A percentile compares a stretch with the other conserved stretches of the same genome.
Evolutionary conservation across 192 early-diverging fungal species (phyloP).

Genomic region (Gonapodya sp.): DNA sequence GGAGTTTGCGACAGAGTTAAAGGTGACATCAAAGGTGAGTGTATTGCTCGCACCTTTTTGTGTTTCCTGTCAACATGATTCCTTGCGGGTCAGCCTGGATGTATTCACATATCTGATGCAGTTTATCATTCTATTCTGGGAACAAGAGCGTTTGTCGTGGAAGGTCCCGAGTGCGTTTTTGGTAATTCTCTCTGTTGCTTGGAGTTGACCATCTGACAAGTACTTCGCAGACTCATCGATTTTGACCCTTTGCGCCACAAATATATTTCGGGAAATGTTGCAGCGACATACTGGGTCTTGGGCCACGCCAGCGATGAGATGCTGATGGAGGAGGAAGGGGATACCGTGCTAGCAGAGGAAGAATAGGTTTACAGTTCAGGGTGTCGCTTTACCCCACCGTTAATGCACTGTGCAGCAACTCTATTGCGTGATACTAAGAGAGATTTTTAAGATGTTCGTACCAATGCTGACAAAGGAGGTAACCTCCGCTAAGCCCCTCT

Average conservation of each 20-base stretch:
- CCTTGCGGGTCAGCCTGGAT: neutral
- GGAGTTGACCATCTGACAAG: neutral
- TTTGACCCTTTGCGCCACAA: neutral
- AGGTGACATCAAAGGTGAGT: neutral
- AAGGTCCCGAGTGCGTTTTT: neutral
- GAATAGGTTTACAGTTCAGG: too few species aligned
- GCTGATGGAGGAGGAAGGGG: neutral
- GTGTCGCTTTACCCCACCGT: too few species aligned
- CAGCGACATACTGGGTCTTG: neutral
- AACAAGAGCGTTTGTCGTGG: neutral
- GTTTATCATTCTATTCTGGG: neutral
- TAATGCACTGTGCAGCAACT: too few species aligned
- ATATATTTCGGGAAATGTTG: neutral
- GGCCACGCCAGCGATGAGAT: neutral
- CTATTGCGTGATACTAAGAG: too few species aligned
- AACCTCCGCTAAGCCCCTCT: too few species aligned
- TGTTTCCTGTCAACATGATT: neutral
- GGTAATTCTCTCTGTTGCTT: neutral
- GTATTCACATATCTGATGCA: neutral
- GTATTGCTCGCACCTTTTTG: neutral
- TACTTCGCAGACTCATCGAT: neutral
- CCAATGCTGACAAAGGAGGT: too few species aligned
- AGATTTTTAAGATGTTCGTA: too few species aligned
- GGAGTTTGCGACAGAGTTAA: neutral
- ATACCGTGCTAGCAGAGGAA: too few species aligned